Base-by-base conservation (phyloP, 441 rosid species). In the Melastoma candidum region DNA sequence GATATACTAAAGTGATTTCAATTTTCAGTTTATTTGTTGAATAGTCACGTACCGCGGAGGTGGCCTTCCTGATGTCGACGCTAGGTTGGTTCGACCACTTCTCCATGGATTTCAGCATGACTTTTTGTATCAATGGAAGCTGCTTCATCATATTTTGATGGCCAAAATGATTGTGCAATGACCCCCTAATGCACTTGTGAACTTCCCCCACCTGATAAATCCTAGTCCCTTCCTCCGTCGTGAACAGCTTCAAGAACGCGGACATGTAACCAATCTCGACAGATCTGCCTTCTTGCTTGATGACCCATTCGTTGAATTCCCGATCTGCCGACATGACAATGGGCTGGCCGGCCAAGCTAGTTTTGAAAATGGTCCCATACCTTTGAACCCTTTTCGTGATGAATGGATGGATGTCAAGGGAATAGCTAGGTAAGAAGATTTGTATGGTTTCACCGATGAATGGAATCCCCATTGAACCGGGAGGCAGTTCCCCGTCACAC, bases 171-270 rank as follows among this genome's bases (percentile, higher is more conserved):
- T 36, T 56, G 29, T 68, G 17, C 2, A 49, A 1, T 5, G 26
- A 10, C 45, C 47, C 57, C 36, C 72, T 48, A 0, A 46, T 17
- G 46, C 57, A 70, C 43, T 71, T 71, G 65, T 71, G 81, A 32
- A 68, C 32, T 9, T 58, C 43, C 48, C 77, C 74, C 22, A 26
- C 41, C 0, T 50, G 29, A 14, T 46, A 44, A 53, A 46, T 17
- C 12, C 6, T 32, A 27, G 46, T 24, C 25, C 8, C n/a, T 24
- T 12, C 51, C 3, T 48, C 11, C 3, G 12, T 26, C 2, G 7
- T 10, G 4, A 11, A 48, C 0, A 49, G 52, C 52, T 49, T 49
- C 29, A 32, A 49, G 13, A 49, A 25, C 7, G 13, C 2, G 52
- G 24, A 11, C 52, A 24, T 24, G 52, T 24, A 49, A 26, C 52